Evolutionary conservation across 2,329 filamentous ascomycete species (phyloP).

Genomic region (Diaporthe nobilis): DNA sequence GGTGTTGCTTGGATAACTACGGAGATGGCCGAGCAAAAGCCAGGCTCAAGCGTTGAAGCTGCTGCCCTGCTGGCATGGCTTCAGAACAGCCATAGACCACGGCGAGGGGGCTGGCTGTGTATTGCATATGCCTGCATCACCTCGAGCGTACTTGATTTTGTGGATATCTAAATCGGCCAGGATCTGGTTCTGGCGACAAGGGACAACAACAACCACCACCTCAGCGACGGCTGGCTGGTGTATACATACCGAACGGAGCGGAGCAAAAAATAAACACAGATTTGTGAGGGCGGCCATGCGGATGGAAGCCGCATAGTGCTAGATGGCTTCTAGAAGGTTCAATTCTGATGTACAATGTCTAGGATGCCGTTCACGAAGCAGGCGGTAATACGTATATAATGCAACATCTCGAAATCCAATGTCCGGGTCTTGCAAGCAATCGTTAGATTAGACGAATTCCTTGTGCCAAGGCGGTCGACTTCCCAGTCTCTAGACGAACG

Average conservation of each 20-base stretch:
- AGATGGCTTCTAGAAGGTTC: neutral
- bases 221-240: neutral
- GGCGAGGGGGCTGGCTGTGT: slow-evolving; percentile 17
- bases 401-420: neutral
- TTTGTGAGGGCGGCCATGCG: neutral
- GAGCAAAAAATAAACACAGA: slow-evolving; percentile 14
- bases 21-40: slow-evolving; percentile 1
- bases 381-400: neutral
- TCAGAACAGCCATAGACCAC: neutral
- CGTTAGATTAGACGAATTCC: neutral
- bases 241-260: neutral
- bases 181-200: neutral
- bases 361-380: neutral
- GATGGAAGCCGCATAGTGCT: neutral
- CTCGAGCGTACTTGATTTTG: slow-evolving; percentile 23
- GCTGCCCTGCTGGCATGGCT: neutral
- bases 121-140: slow-evolving; percentile 10
- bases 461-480: neutral
- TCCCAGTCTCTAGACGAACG: neutral
- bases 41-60: neutral
- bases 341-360: neutral
- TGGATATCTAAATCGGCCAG: neutral
- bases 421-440: neutral
- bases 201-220: neutral
- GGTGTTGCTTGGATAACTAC: slow-evolving; percentile 29